Evolutionary conservation across 2,329 filamentous ascomycete species (phyloP).

Genomic region (Davidsoniella neocaledoniae): DNA sequence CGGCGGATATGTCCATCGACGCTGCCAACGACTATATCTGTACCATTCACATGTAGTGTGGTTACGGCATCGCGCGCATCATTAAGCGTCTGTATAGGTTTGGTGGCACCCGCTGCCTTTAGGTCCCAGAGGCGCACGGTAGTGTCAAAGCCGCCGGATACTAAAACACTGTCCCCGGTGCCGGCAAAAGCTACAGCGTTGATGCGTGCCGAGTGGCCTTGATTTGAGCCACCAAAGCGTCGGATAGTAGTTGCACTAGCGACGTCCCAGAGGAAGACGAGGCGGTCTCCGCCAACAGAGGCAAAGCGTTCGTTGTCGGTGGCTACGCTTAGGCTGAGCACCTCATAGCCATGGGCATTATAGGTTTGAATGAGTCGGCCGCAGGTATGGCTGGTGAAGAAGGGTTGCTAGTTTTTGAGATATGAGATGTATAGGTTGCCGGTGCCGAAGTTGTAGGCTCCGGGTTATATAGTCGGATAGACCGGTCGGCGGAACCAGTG

Average conservation of each 20-base stretch:
- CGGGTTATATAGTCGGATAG: conserved; percentile 75
- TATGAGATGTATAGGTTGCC: not conserved
- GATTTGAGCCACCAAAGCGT: conserved; percentile 45
- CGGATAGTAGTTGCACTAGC: conserved; percentile 59
- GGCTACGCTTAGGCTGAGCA: conserved; percentile 63
- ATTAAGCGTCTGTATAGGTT: conserved; percentile 53
- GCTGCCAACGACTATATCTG: conserved; percentile 54
- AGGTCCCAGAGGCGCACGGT: conserved; percentile 63
- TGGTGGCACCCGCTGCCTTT: conserved; percentile 30
- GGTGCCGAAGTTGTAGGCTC: conserved; percentile 29
- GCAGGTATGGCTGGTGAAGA: conserved; percentile 21
- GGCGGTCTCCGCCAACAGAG: conserved; percentile 76
- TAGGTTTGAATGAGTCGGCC: conserved; percentile 71
- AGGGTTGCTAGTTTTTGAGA: not conserved
- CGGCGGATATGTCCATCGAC: conserved; percentile 68
- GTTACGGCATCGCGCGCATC: conserved; percentile 59
- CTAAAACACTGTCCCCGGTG: conserved; percentile 53
- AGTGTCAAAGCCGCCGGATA: conserved; percentile 59
- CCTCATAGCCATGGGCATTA: conserved; percentile 77
- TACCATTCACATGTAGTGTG: conserved; percentile 28
- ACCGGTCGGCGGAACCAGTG: conserved; percentile 71
- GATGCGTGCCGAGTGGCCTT: conserved; percentile 54
- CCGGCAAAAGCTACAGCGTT: conserved; percentile 70
- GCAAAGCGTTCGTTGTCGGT: conserved; percentile 70
- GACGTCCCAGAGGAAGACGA: conserved; percentile 92